Percentiles rank a stretch among this genome's conserved stretches.
These are phyloP conservation scores for Colletotrichum tropicicola DNA, from an alignment of 2,329 filamentous ascomycete genomes.

Conservation along the genomic window DNA sequence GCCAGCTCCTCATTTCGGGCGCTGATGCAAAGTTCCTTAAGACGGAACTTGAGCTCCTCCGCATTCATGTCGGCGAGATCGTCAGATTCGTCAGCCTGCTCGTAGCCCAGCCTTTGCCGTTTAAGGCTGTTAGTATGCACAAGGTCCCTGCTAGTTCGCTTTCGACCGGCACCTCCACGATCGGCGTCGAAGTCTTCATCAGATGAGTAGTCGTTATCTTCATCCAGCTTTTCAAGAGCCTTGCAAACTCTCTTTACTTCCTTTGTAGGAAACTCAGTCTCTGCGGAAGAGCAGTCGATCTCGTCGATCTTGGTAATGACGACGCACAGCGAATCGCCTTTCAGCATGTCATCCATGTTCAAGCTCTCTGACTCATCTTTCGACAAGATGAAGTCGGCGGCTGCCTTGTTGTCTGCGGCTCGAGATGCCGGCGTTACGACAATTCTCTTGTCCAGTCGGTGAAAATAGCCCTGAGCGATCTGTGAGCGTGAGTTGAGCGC, in stretches of 20 bases:
- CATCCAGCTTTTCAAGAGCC: neutral
- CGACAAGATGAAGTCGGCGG: slow-evolving; percentile 22
- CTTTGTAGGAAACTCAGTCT: slow-evolving; percentile 1
- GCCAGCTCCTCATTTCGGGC: slow-evolving; percentile 12
- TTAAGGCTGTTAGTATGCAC: neutral
- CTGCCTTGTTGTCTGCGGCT: slow-evolving; percentile 32
- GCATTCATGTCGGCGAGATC: neutral
- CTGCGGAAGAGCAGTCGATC: slow-evolving; percentile 13
- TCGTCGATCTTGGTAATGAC: slow-evolving; percentile 30
- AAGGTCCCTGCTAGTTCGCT: neutral
- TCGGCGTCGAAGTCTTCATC: neutral
- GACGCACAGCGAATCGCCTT: slow-evolving; percentile 15
- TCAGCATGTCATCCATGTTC: slow-evolving; percentile 27
- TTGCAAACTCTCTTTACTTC: neutral
- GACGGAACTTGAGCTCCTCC: neutral
- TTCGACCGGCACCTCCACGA: neutral
- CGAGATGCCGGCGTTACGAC: slow-evolving; percentile 23
- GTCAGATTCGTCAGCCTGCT: neutral
- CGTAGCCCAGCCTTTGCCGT: neutral
- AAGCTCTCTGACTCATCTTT: slow-evolving; percentile 22
- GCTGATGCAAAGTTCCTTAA: slow-evolving; percentile 23
- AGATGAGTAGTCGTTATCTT: neutral
- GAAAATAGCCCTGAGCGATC: slow-evolving; percentile 9
- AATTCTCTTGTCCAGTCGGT: slow-evolving; percentile 24
- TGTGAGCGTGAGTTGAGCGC: slow-evolving; percentile 22